Conservation (phyloP, 2,329 filamentous ascomycete species). For the Arthrocladium fulminans region DNA sequence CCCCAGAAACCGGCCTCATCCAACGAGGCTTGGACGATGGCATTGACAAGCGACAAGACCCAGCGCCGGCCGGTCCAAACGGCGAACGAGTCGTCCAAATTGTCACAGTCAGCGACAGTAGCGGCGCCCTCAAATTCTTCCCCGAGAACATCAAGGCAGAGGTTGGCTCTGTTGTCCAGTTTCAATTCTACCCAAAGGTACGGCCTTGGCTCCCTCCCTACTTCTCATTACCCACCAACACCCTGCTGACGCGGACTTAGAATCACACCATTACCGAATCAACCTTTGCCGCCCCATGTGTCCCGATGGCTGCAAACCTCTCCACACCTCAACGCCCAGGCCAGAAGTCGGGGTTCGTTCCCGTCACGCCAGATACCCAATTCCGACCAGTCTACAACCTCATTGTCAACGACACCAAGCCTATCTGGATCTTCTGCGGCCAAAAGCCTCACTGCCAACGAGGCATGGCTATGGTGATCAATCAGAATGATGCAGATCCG, state of each 20-base stretch:
- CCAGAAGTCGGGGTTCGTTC: slow-evolving; percentile 50
- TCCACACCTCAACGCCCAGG: slow-evolving; percentile 33
- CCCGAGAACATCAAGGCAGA: slow-evolving; percentile 57
- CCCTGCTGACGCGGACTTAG: slow-evolving; percentile 23
- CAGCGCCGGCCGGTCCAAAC: slow-evolving; percentile 10
- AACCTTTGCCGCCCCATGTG: slow-evolving; percentile 61
- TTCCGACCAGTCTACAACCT: slow-evolving; percentile 62
- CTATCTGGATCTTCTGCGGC: slow-evolving; percentile 72
- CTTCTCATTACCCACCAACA: not conserved
- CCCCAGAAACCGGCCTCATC: not conserved
- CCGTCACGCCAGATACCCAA: slow-evolving; percentile 41
- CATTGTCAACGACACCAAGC: slow-evolving; percentile 57
- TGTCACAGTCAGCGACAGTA: slow-evolving; percentile 54
- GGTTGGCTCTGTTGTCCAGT: slow-evolving; percentile 48
- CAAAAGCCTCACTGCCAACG: slow-evolving; percentile 64
- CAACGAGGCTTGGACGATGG: slow-evolving; percentile 8
- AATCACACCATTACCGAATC: slow-evolving; percentile 79
- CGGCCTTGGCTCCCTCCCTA: slow-evolving; percentile 4
- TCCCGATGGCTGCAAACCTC: slow-evolving; percentile 48
- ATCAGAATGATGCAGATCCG: slow-evolving; percentile 30
- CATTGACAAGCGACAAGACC: not conserved
- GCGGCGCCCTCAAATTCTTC: slow-evolving; percentile 50
- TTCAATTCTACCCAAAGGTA: slow-evolving; percentile 44
- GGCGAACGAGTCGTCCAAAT: slow-evolving; percentile 45
- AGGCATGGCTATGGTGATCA: slow-evolving; percentile 70